phyloP scores from a whole-genome alignment of 192 early-diverging fungal species.

The Dispira simplex region DNA sequence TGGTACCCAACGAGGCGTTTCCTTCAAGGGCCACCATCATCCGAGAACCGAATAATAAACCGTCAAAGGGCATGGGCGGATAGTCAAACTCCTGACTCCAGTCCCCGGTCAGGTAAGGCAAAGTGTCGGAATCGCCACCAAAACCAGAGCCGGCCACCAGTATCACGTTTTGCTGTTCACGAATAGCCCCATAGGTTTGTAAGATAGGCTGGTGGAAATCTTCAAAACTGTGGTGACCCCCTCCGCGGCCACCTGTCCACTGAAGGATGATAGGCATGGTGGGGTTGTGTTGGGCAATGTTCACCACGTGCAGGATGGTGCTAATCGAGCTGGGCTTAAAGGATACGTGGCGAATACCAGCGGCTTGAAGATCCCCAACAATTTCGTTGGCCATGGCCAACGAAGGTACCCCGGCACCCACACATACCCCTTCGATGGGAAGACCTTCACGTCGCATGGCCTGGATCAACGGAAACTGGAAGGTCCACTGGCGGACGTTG shows the following conservation, averaged over 20 bases:
- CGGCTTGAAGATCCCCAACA: slow-evolving; percentile 47
- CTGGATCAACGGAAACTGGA: slow-evolving; percentile 70
- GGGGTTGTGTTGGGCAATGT: slow-evolving; percentile 66
- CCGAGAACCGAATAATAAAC: slow-evolving; percentile 88
- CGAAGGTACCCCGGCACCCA: slow-evolving; percentile 86
- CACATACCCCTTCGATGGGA: slow-evolving; percentile 81
- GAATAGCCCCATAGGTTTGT: slow-evolving; percentile 63
- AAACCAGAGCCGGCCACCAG: slow-evolving; percentile 88
- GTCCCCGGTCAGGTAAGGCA: slow-evolving; percentile 87
- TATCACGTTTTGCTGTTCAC: slow-evolving; percentile 61
- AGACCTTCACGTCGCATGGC: slow-evolving; percentile 68
- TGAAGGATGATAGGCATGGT: slow-evolving; percentile 81
- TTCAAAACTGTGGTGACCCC: slow-evolving; percentile 94
- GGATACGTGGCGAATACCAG: slow-evolving; percentile 66
- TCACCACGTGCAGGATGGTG: slow-evolving; percentile 67
- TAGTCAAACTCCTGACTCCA: slow-evolving; percentile 67
- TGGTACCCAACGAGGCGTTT: slow-evolving; percentile 56
- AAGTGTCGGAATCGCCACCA: slow-evolving; percentile 68
- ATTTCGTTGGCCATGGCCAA: slow-evolving; percentile 73
- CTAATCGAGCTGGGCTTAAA: slow-evolving; percentile 73
- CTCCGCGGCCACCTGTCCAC: slow-evolving; percentile 94
- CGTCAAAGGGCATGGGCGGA: slow-evolving; percentile 93
- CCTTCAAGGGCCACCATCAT: slow-evolving; percentile 90
- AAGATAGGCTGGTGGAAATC: slow-evolving; percentile 88
- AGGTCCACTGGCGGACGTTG: slow-evolving; percentile 81